phyloP scores from a whole-genome alignment of 2,329 filamentous ascomycete species.

The Microdochium paspali region DNA sequence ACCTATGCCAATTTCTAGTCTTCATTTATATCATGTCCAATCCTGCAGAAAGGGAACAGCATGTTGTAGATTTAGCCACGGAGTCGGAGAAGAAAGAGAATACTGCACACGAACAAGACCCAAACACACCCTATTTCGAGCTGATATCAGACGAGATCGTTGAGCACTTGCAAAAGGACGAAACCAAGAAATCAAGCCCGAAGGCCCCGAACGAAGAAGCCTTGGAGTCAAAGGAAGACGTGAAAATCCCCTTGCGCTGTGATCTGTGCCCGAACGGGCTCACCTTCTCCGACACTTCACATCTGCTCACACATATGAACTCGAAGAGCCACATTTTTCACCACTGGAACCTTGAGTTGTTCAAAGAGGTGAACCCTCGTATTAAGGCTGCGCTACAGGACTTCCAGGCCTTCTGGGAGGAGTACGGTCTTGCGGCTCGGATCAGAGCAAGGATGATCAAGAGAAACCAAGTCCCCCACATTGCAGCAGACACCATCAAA shows the following conservation, averaged over 20 bases:
- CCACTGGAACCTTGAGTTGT: slow-evolving; percentile 73
- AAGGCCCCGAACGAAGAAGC: not conserved
- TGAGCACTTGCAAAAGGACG: too few relatives aligned
- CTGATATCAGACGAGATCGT: not conserved
- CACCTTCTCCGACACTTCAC: slow-evolving; percentile 81
- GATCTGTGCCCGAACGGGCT: slow-evolving; percentile 73
- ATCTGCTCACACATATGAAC: slow-evolving; percentile 82
- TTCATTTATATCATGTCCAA: too few relatives aligned
- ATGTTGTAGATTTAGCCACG: too few relatives aligned
- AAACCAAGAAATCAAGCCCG: not conserved
- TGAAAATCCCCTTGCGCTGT: slow-evolving; percentile 61
- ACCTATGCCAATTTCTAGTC: too few relatives aligned
- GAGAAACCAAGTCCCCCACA: not conserved
- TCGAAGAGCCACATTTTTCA: slow-evolving; percentile 88
- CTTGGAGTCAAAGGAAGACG: not conserved
- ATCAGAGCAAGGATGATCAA: not conserved
- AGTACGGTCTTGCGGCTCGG: not conserved
- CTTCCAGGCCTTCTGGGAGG: not conserved
- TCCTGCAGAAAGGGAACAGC: too few relatives aligned
- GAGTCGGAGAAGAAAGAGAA: too few relatives aligned
- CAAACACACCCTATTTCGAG: not conserved
- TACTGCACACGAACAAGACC: too few relatives aligned
- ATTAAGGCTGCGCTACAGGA: not conserved
- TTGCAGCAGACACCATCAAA: not conserved
- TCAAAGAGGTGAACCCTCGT: slow-evolving; percentile 48